These are phyloP conservation scores for Quercus ilex DNA, from an alignment of 306 rosid genomes.

Conservation along the genomic window DNA sequence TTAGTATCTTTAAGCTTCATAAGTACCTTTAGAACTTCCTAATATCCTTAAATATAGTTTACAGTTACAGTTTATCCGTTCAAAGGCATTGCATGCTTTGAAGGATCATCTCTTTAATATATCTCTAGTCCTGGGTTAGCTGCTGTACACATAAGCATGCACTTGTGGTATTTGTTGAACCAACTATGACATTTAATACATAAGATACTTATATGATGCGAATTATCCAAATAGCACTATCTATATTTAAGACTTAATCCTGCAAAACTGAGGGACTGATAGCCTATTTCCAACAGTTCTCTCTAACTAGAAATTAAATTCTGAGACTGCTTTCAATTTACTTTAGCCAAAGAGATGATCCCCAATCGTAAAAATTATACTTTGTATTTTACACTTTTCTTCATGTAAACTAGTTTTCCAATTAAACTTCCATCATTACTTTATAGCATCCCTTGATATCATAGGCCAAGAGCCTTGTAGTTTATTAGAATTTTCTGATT, in stretches of 20 bases:
- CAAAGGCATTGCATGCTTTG: background rate
- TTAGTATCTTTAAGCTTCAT: background rate
- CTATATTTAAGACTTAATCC: background rate
- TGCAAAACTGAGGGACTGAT: too few species aligned
- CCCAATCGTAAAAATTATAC: too few species aligned
- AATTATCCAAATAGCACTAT: background rate
- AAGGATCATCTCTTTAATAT: background rate
- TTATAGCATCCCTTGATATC: too few species aligned
- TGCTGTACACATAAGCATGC: background rate
- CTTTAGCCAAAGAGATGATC: too few species aligned
- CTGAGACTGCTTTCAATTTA: too few species aligned
- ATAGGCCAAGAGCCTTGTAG: too few species aligned
- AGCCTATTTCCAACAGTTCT: too few species aligned
- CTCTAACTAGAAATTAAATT: too few species aligned
- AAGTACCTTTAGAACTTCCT: background rate
- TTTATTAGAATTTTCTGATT: too few species aligned
- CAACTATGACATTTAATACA: background rate
- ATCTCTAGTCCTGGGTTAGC: background rate
- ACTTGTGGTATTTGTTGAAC: background rate
- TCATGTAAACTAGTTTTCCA: too few species aligned
- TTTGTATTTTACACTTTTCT: too few species aligned
- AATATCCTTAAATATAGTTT: background rate
- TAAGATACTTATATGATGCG: background rate
- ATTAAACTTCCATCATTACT: too few species aligned
- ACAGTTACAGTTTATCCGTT: background rate